Evolutionary conservation across 2,329 filamentous ascomycete genomes (phyloP), one percentile per base, ranked within the genome.

Genomic region (Tolypocladium ophioglossoides): DNA sequence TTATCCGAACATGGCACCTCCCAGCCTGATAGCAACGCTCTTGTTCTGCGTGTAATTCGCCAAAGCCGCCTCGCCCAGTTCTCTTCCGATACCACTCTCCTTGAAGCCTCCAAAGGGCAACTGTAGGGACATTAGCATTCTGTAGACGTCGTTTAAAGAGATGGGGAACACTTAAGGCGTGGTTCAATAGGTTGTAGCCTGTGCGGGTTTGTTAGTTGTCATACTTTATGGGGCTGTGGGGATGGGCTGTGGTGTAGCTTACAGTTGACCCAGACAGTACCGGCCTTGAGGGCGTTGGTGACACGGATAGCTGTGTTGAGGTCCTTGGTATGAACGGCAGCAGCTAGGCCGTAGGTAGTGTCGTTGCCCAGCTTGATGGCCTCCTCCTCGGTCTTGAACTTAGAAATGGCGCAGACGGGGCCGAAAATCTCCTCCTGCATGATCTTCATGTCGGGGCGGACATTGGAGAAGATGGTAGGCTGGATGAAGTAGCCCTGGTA

Each of bases 341-440:
- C 85, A 56, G 89, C 89, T 47, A 95, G 82, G 65, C 90, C 90
- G 75, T 92, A 95, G 61, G 73, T 82, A 66, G 82, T 85, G 73
- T 83, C 77, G 78, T 95, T 94, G 61, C 81, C 87, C 52, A 87
- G 73, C 61, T 78, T 74, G 72, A 95, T 84, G 58, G 83, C 88
- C 54, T 95, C 90, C 40, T 85, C 86, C 75, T 89, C 85, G 62
- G 79, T 83, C 77, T 85, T 86, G 80, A 95, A 95, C 77, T 92
- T 95, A 75, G 86, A 80, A 63, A 95, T 85, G 64, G 86, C 80
- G 75, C 84, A 88, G 59, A 95, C 90, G 56, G 90, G 90, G 60
- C 90, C 90, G 69, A 95, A 95, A 70, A 95, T 94, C 76, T 95
- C 90, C 75, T 95, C 89, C 72, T 89, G 82, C 75, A 91, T 85